A percentile compares a stretch with the other conserved stretches of the same genome.
Evolutionary conservation across 495 filamentous ascomycete genomes (phyloP).

Genomic region (Cercophora newfieldiana): DNA sequence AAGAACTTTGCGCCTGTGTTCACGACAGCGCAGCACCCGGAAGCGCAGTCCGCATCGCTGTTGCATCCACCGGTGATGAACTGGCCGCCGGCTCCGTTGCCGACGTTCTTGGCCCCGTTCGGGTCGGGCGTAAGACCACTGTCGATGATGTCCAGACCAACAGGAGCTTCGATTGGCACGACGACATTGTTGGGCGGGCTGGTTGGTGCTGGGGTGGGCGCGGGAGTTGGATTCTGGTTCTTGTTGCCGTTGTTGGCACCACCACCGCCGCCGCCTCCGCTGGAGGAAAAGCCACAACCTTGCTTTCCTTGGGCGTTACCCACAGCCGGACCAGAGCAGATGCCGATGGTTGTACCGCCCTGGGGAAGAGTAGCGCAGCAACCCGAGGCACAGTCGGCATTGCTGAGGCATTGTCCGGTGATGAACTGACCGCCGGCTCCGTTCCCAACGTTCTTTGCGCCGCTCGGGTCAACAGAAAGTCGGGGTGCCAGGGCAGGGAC

Average conservation of each 20-base stretch:
- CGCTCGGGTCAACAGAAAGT: constrained; percentile 37
- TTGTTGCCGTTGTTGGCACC: constrained; percentile 1
- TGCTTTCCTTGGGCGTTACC: constrained; percentile 34
- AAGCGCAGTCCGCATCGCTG: constrained; percentile 31
- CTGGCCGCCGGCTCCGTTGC: constrained; percentile 27
- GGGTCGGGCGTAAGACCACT: constrained; percentile 28
- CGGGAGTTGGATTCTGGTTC: neutral
- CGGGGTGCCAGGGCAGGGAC: constrained; percentile 53
- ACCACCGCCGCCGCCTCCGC: neutral
- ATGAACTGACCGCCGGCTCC: constrained; percentile 45
- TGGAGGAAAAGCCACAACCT: constrained; percentile 32
- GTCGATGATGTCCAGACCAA: constrained; percentile 1
- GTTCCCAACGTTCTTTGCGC: constrained; percentile 43
- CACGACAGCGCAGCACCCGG: constrained; percentile 28
- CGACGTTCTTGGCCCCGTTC: constrained; percentile 25
- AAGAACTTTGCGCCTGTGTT: constrained; percentile 28
- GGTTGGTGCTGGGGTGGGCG: neutral
- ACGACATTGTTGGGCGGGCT: neutral
- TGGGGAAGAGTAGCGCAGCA: constrained; percentile 39
- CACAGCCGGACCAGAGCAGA: constrained; percentile 36
- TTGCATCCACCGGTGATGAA: constrained; percentile 32
- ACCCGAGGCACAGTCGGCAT: constrained; percentile 41
- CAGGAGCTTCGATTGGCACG: neutral
- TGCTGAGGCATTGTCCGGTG: constrained; percentile 43
- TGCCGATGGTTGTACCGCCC: constrained; percentile 34